phyloP scores from a whole-genome alignment of 2,329 filamentous ascomycete genomes.

The Xylariomycetidae sp. region DNA sequence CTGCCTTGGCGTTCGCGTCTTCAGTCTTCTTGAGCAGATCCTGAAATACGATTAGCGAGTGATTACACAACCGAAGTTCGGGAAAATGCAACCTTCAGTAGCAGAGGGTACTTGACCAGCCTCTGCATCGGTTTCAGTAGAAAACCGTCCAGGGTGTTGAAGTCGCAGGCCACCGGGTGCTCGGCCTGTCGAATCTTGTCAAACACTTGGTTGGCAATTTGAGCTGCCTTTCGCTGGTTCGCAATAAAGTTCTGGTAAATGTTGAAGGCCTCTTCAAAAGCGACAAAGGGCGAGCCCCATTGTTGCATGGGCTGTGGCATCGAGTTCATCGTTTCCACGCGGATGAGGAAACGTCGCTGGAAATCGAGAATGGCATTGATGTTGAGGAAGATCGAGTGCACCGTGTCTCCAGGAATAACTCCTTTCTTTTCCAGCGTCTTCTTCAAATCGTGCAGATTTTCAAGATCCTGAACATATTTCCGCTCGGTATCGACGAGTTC shows the following conservation, averaged over 20 bases:
- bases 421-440: constrained; percentile 83
- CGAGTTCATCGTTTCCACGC: constrained; percentile 91
- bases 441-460: constrained; percentile 89
- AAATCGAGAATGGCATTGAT: constrained; percentile 93
- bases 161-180: constrained; percentile 76
- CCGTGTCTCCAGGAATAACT: constrained; percentile 78
- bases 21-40: constrained; percentile 78
- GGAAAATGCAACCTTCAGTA: constrained; percentile 61
- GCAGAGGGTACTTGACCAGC: constrained; percentile 85
- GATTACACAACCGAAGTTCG: background rate
- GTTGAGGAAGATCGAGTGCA: constrained; percentile 95
- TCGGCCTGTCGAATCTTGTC: constrained; percentile 75
- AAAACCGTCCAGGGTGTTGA: constrained; percentile 85
- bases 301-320: constrained; percentile 70
- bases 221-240: constrained; percentile 87
- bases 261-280: constrained; percentile 79
- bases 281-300: constrained; percentile 88
- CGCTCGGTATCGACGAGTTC: constrained; percentile 93
- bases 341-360: constrained; percentile 88
- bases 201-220: constrained; percentile 77
- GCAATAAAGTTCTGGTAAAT: constrained; percentile 97
- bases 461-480: constrained; percentile 95
- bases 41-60: constrained; percentile 41
- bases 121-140: constrained; percentile 95
- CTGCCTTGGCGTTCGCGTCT: constrained; percentile 61